These are phyloP conservation scores for Chlamydomonas sp. DNA, from an alignment of 139 green algal genomes.

Conservation along the genomic window DNA sequence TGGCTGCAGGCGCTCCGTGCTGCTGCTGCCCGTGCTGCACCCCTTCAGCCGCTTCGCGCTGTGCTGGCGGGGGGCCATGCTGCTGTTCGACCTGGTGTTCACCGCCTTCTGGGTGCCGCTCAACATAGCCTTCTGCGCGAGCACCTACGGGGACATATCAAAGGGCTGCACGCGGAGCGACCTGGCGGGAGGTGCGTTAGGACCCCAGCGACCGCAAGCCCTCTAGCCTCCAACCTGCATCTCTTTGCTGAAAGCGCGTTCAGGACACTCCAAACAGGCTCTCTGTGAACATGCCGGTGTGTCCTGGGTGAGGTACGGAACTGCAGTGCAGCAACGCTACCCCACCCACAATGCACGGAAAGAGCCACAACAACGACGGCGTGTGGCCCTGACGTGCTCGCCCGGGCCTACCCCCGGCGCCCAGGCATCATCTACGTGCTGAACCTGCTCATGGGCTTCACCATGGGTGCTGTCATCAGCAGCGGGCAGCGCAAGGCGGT, in stretches of 20 bases:
- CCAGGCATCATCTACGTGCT: slow-evolving; percentile 37
- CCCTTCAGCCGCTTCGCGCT: slow-evolving; percentile 10
- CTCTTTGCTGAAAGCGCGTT: background rate
- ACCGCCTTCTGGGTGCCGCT: slow-evolving; percentile 53
- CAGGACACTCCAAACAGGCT: background rate
- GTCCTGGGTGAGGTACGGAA: no score
- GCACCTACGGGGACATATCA: slow-evolving; percentile 19
- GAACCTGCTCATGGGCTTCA: slow-evolving; percentile 40
- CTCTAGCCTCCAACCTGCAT: no score
- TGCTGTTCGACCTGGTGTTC: slow-evolving; percentile 50
- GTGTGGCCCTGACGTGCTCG: background rate
- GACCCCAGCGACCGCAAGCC: background rate
- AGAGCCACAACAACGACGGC: background rate
- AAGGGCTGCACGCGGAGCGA: slow-evolving; percentile 33
- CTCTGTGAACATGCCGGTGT: no score
- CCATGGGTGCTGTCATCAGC: background rate
- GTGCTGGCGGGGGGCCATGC: slow-evolving; percentile 41
- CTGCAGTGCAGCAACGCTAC: background rate
- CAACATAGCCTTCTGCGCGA: slow-evolving; percentile 41
- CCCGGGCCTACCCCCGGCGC: no score
- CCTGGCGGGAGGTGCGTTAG: slow-evolving; percentile 33
- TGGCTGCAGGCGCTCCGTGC: slow-evolving; percentile 31
- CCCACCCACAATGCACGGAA: background rate
- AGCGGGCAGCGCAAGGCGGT: background rate
- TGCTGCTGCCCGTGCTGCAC: slow-evolving; percentile 34